Conservation (phyloP, 1,139 yeast genomes). For the Pichia cactophila region DNA sequence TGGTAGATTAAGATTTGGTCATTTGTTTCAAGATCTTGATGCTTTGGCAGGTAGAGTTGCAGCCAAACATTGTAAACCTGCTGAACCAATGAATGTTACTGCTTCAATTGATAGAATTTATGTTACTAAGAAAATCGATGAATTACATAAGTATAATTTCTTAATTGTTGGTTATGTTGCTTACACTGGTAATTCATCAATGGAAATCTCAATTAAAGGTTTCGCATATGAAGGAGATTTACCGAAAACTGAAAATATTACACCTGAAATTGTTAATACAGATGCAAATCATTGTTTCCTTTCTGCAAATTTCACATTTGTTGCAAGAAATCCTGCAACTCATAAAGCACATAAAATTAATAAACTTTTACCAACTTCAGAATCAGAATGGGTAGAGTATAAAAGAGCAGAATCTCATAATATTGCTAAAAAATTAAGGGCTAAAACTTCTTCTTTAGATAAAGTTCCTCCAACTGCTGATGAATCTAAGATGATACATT, state of each 20-base stretch:
- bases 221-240: conserved; percentile 58
- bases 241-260: conserved; percentile 24
- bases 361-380: conserved; percentile 64
- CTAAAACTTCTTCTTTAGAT: conserved; percentile 50
- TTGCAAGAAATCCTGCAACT: conserved; percentile 86
- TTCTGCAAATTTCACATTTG: conserved; percentile 90
- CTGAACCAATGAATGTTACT: conserved; percentile 88
- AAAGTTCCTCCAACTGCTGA: conserved; percentile 64
- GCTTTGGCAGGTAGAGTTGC: conserved; percentile 86
- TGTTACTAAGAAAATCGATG: conserved; percentile 79
- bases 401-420: conserved; percentile 86
- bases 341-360: conserved; percentile 83
- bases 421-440: conserved; percentile 72
- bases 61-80: conserved; percentile 79
- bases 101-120: conserved; percentile 91
- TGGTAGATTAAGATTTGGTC: conserved; percentile 86
- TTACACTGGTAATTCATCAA: conserved; percentile 90
- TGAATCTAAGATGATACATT: conserved; percentile 69
- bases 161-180: conserved; percentile 81
- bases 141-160: conserved; percentile 66
- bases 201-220: conserved; percentile 91
- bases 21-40: conserved; percentile 84
- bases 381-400: conserved; percentile 73
- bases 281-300: conserved; percentile 40
- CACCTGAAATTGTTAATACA: conserved; percentile 33